Percentiles rank a stretch among this genome's conserved stretches.
phyloP scores from a whole-genome alignment of 768 basidiomycete species.

The Lanmaoa pseudosensibilis region DNA sequence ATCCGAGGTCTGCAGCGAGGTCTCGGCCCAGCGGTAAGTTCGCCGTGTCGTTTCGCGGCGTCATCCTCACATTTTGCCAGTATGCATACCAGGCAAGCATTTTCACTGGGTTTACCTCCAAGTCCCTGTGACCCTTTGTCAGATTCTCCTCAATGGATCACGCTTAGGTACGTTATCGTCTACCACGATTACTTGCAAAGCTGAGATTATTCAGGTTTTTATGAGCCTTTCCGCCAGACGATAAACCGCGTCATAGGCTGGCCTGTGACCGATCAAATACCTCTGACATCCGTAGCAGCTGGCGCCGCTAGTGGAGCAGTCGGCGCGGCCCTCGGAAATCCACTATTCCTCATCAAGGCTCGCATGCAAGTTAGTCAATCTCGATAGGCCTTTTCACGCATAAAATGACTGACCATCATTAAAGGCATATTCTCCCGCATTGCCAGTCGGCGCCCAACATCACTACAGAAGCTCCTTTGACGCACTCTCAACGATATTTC shows the following conservation, averaged over 20 bases:
- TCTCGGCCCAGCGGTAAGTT: slow-evolving; percentile 78
- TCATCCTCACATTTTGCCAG: slow-evolving; percentile 39
- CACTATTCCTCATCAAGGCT: slow-evolving; percentile 93
- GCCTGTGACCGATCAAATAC: slow-evolving; percentile 61
- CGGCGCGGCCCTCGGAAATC: slow-evolving; percentile 84
- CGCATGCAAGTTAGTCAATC: slow-evolving; percentile 77
- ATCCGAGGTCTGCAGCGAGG: slow-evolving; percentile 92
- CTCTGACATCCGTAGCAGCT: slow-evolving; percentile 76
- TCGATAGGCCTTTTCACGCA: background rate
- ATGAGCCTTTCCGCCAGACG: slow-evolving; percentile 81
- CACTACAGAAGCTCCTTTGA: slow-evolving; percentile 83
- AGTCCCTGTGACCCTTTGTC: slow-evolving; percentile 8
- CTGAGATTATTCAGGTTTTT: slow-evolving; percentile 69
- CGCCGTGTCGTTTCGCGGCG: background rate
- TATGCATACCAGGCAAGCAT: slow-evolving; percentile 85
- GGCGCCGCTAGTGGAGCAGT: slow-evolving; percentile 90
- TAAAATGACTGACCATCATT: slow-evolving; percentile 1
- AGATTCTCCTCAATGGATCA: slow-evolving; percentile 93
- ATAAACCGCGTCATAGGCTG: slow-evolving; percentile 72
- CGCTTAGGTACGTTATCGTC: slow-evolving; percentile 62
- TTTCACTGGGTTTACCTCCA: background rate
- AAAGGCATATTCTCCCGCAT: slow-evolving; percentile 89
- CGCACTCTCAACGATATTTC: slow-evolving; percentile 78
- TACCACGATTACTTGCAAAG: background rate
- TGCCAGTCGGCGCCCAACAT: slow-evolving; percentile 95